Conservation (phyloP, 345 rosid species). For the Sonneratia alba region DNA sequence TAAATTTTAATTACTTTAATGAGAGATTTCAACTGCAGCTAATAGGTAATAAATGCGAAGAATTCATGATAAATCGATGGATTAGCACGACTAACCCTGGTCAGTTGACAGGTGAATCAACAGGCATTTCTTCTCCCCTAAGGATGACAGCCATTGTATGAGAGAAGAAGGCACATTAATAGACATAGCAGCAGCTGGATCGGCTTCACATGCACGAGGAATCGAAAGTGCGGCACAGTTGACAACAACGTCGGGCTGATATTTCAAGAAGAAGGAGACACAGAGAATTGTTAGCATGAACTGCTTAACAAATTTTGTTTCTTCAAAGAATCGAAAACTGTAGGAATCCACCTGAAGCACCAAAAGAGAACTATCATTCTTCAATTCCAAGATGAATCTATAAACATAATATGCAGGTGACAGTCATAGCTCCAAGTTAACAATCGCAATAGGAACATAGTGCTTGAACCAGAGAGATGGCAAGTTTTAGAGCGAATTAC, state of each 20-base stretch:
- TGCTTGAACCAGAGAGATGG: too few species aligned
- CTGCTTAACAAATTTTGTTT: neutral
- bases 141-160: constrained; percentile 52
- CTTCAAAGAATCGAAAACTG: neutral
- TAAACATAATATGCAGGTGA: neutral
- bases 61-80: neutral
- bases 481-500: neutral
- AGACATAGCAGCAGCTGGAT: constrained; percentile 61
- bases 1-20: neutral
- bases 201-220: constrained; percentile 74
- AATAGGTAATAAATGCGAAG: neutral
- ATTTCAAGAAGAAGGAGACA: neutral
- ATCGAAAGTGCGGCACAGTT: constrained; percentile 86
- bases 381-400: neutral
- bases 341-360: neutral
- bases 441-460: too few species aligned
- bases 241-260: constrained; percentile 69
- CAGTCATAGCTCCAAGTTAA: neutral
- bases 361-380: neutral
- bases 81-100: constrained; percentile 40
- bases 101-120: constrained; percentile 85
- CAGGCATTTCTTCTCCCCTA: constrained; percentile 29
- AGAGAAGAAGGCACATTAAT: constrained; percentile 68
- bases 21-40: neutral
- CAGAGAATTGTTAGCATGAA: neutral